Evolutionary conservation across 2,329 filamentous ascomycete genomes (phyloP).

Genomic region (Nigrospora sphaerica): DNA sequence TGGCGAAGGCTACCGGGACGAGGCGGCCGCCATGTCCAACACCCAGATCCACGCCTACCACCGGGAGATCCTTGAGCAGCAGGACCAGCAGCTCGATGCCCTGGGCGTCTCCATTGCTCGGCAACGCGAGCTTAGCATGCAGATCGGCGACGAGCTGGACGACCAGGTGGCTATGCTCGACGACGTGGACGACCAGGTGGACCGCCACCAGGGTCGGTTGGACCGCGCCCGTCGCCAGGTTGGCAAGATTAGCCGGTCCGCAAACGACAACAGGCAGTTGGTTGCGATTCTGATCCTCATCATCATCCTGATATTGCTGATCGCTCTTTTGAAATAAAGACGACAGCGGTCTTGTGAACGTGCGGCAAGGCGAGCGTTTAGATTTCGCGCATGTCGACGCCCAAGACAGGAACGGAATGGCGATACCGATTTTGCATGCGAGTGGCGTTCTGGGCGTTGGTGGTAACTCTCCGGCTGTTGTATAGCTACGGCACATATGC

Average conservation of each 20-base stretch:
- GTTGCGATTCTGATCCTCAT: conserved; percentile 75
- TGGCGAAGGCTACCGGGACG: conserved; percentile 49
- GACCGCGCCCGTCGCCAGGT: conserved; percentile 68
- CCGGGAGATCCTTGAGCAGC: conserved; percentile 70
- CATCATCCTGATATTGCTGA: conserved; percentile 72
- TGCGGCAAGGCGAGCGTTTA: too few species aligned
- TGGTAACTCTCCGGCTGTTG: too few species aligned
- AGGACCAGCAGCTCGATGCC: conserved; percentile 87
- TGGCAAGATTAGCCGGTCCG: conserved; percentile 63
- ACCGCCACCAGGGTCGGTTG: conserved; percentile 71
- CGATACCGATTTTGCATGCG: too few species aligned
- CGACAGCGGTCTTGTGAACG: too few species aligned
- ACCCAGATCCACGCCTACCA: conserved; percentile 85
- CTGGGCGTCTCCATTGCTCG: conserved; percentile 81
- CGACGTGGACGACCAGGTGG: conserved; percentile 76
- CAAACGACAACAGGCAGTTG: conserved; percentile 83
- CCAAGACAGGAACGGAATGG: too few species aligned
- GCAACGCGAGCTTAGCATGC: conserved; percentile 87
- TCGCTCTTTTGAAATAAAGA: conserved; percentile 63
- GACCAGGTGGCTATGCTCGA: conserved; percentile 84
- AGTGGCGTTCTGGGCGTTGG: too few species aligned
- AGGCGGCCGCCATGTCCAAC: conserved; percentile 61
- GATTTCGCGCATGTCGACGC: too few species aligned
- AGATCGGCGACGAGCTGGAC: conserved; percentile 94
- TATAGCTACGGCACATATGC: too few species aligned